These are phyloP conservation scores for Chloranthus sessilifolius DNA, from an alignment of 164 flowering plant species.

Conservation along the genomic window DNA sequence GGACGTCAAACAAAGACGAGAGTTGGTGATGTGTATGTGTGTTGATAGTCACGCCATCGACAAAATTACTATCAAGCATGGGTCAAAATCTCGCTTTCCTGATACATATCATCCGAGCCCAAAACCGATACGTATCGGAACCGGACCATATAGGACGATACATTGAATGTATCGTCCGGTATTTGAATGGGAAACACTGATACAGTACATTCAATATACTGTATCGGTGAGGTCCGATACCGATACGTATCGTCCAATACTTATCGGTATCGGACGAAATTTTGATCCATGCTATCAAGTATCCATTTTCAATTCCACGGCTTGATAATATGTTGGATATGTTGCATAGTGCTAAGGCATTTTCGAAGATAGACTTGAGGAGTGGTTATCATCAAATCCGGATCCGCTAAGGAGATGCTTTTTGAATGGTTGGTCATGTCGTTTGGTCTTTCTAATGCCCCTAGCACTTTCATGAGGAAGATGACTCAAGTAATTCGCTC, in stretches of 20 bases:
- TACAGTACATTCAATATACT: too few species aligned
- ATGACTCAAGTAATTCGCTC: not conserved
- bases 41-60: not conserved
- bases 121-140: too few species aligned
- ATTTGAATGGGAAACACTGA: too few species aligned
- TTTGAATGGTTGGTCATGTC: conserved; percentile 8
- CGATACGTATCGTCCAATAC: too few species aligned
- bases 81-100: too few species aligned
- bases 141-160: too few species aligned
- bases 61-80: too few species aligned
- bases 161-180: too few species aligned
- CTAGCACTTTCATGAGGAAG: not conserved
- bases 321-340: not conserved
- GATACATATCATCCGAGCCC: too few species aligned
- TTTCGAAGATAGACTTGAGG: not conserved
- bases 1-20: not conserved
- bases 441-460: not conserved
- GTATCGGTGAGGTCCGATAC: too few species aligned
- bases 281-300: too few species aligned
- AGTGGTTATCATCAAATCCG: conserved; percentile 4
- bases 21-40: not conserved
- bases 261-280: too few species aligned
- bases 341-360: not conserved
- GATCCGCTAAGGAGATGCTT: not conserved
- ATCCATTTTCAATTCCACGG: not conserved